Percentiles rank a stretch among this genome's conserved stretches.
These are phyloP conservation scores for Saccharomyces eubayanus DNA, from an alignment of 805 yeast species.

Conservation along the genomic window DNA sequence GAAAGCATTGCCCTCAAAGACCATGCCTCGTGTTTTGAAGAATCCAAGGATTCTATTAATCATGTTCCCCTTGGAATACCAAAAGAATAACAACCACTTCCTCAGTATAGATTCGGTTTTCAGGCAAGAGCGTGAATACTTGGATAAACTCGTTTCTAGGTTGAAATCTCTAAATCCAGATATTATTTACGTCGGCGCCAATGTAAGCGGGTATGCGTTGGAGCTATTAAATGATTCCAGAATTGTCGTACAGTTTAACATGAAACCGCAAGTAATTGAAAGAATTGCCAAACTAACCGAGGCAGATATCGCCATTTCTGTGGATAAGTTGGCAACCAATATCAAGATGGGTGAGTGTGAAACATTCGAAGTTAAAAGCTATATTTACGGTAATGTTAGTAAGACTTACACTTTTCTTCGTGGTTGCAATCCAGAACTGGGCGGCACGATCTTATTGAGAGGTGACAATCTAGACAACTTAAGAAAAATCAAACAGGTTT, in stretches of 20 bases:
- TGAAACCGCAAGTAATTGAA: slow-evolving; percentile 74
- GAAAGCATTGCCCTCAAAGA: slow-evolving; percentile 67
- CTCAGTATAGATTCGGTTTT: slow-evolving; percentile 75
- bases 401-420: slow-evolving; percentile 72
- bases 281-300: slow-evolving; percentile 70
- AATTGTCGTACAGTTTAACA: slow-evolving; percentile 70
- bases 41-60: slow-evolving; percentile 74
- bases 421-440: slow-evolving; percentile 66
- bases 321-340: slow-evolving; percentile 69
- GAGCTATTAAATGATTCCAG: slow-evolving; percentile 62
- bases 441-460: slow-evolving; percentile 79
- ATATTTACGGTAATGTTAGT: slow-evolving; percentile 42
- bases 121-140: slow-evolving; percentile 80
- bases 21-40: slow-evolving; percentile 58
- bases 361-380: slow-evolving; percentile 62
- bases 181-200: slow-evolving; percentile 66
- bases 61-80: slow-evolving; percentile 83
- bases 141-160: slow-evolving; percentile 72
- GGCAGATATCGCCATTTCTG: slow-evolving; percentile 78
- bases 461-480: slow-evolving; percentile 62
- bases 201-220: slow-evolving; percentile 76
- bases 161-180: slow-evolving; percentile 70
- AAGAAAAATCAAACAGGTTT: slow-evolving; percentile 62
- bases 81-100: slow-evolving; percentile 66
- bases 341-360: slow-evolving; percentile 72